Evolutionary conservation across 2,329 filamentous ascomycete genomes (phyloP).

Genomic region (Emmonsiellopsis sp.): DNA sequence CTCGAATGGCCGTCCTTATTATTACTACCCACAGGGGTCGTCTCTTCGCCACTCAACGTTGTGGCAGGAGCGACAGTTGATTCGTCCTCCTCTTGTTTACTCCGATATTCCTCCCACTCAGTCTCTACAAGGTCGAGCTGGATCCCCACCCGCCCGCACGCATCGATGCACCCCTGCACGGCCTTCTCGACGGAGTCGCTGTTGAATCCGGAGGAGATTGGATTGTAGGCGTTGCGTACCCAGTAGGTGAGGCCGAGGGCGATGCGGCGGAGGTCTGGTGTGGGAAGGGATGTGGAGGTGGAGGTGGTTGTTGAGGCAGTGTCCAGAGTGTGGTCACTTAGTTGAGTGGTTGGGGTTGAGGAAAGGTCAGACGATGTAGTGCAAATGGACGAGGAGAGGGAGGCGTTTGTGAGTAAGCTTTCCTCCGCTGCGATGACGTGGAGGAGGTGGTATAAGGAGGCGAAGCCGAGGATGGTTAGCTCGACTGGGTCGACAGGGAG

Average conservation of each 20-base stretch:
- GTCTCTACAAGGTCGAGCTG: conserved; percentile 21
- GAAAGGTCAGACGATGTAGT: conserved; percentile 10
- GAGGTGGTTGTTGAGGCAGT: conserved; percentile 19
- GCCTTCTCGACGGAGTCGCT: conserved; percentile 27
- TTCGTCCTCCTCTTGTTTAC: neutral
- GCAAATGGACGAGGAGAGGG: conserved; percentile 11
- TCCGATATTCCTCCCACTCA: neutral
- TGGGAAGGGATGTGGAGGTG: conserved; percentile 7
- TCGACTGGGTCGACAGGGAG: conserved; percentile 34
- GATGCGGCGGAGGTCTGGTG: conserved; percentile 27
- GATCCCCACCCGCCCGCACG: conserved; percentile 27
- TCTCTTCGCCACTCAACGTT: neutral
- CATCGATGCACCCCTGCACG: conserved; percentile 27
- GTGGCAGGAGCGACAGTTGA: too few species aligned
- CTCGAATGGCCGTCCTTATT: conserved; percentile 2
- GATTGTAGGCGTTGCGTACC: conserved; percentile 36
- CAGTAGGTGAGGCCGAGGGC: conserved; percentile 34
- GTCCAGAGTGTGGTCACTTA: conserved; percentile 11
- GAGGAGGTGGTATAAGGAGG: conserved; percentile 32
- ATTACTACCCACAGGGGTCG: neutral
- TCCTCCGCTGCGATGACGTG: conserved; percentile 32
- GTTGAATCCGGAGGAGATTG: conserved; percentile 33
- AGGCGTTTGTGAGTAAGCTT: conserved; percentile 22
- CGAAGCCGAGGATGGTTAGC: conserved; percentile 32
- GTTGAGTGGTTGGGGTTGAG: conserved; percentile 3